Evolutionary conservation across 2,329 filamentous ascomycete genomes (phyloP), one percentile per base, ranked within the genome.

Genomic region (Aspergillus alliaceus): DNA sequence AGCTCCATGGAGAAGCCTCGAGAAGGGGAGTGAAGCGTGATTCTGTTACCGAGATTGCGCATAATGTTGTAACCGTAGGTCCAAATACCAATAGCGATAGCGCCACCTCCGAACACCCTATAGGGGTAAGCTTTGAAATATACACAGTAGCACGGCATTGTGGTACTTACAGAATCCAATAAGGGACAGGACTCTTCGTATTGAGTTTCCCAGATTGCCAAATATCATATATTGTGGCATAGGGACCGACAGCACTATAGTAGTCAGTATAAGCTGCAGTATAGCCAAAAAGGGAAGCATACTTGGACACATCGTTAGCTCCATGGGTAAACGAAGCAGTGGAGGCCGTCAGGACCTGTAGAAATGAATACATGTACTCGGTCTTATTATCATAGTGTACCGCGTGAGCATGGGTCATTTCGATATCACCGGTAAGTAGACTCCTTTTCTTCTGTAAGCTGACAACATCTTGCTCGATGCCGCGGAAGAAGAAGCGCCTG

Each of bases 1-100:
- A 64, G 56, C 20, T 64, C 61, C 61, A 64, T 64, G 4, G 61
- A 58, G 47, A 64, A 64, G 1, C 61, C 61, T 22, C 61, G 61
- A 2, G 59, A 62, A n/a, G 61, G 61, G 6, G 57, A 60, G 50
- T 64, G 61, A 31, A 64, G 52, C 6, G 61, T 64, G 22, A 64
- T 57, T 6, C 59, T 54, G 54, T 64, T 64, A 34, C 61, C 61
- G 37, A 64, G 50, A 54, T 62, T 60, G 32, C 61, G 57, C 59
- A 64, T 62, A 51, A 64, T 64, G 32, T 64, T 60, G 57, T 64
- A 64, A 12, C 61, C 61, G 51, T 64, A 64, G 7, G 61, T 64
- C 61, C 61, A 64, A 14, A 64, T 54, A 20, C 61, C 61, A 29
- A 64, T 62, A 6, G 59, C 44, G 14, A 64, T 57, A 12, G 53